Evolutionary conservation across 495 filamentous ascomycete genomes (phyloP).

Genomic region (Talaromyces thailandensis): DNA sequence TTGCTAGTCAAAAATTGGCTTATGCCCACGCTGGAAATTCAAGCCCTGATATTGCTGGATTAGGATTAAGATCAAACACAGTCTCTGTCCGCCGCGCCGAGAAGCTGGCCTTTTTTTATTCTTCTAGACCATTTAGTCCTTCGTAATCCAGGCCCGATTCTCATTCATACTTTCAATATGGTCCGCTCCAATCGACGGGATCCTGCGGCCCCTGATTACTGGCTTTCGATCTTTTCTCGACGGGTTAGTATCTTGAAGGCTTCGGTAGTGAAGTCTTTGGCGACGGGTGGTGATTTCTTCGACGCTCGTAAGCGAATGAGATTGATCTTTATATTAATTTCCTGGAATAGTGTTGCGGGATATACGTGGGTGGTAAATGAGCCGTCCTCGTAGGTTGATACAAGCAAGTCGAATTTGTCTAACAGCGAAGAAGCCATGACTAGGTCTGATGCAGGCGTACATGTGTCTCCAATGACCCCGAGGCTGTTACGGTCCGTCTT

Average conservation of each 20-base stretch:
- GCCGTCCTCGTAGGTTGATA: neutral
- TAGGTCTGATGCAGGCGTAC: conserved; percentile 18
- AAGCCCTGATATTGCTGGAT: neutral
- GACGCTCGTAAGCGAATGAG: conserved; percentile 8
- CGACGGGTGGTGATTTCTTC: conserved; percentile 15
- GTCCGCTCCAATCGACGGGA: neutral
- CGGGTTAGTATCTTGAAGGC: conserved; percentile 13
- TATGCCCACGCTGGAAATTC: neutral
- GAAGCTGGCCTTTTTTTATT: neutral
- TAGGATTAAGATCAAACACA: neutral
- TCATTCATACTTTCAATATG: conserved; percentile 2
- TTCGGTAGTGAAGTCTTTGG: neutral
- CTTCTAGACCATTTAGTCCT: conserved; percentile 6
- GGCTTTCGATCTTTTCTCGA: too few relatives aligned
- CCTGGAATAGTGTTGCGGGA: neutral
- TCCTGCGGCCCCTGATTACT: neutral
- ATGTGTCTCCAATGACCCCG: conserved; percentile 20
- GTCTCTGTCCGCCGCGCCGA: neutral
- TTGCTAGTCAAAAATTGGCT: neutral
- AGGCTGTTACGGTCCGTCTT: conserved; percentile 9
- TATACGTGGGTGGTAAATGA: neutral
- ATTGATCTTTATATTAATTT: conserved; percentile 3
- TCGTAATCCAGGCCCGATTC: conserved; percentile 1
- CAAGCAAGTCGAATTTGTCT: conserved; percentile 9
- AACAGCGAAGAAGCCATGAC: conserved; percentile 8